Conservation (phyloP, 768 basidiomycete species). For the Trametes gibbosa region DNA sequence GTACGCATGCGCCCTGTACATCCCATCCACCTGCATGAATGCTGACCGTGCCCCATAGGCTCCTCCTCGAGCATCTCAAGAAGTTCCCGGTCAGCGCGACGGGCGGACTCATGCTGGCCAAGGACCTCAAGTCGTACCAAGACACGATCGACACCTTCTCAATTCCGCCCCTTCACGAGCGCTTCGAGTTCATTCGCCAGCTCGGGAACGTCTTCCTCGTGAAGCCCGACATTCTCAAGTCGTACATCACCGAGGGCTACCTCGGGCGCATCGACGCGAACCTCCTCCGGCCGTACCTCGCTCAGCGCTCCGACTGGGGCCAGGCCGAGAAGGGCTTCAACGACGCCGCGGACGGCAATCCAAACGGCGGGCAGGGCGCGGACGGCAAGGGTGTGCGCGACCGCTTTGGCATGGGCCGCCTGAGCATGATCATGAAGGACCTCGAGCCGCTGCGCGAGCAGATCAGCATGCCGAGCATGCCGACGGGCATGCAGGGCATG, state of each 20-base stretch:
- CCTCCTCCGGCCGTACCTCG: constrained; percentile 87
- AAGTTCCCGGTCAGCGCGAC: constrained; percentile 97
- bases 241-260: constrained; percentile 93
- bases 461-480: constrained; percentile 20
- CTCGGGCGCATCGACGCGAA: constrained; percentile 87
- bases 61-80: constrained; percentile 90
- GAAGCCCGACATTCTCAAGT: constrained; percentile 89
- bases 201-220: constrained; percentile 97
- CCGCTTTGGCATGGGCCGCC: constrained; percentile 59
- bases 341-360: constrained; percentile 44
- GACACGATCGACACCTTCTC: constrained; percentile 82
- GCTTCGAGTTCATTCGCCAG: constrained; percentile 97
- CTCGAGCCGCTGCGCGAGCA: constrained; percentile 67
- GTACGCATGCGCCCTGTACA: constrained; percentile 34
- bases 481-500: constrained; percentile 9
- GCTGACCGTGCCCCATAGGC: constrained; percentile 40
- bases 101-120: constrained; percentile 96
- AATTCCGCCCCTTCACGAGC: constrained; percentile 82
- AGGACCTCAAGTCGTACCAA: constrained; percentile 98
- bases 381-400: constrained; percentile 58
- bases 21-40: background rate
- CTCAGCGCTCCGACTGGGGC: constrained; percentile 87
- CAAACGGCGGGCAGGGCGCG: constrained; percentile 30
- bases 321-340: constrained; percentile 82
- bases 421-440: constrained; percentile 88